Evolutionary conservation across 768 basidiomycete species (phyloP), one percentile per base, ranked within the genome.

Genomic region (Coprinopsis sp.): DNA sequence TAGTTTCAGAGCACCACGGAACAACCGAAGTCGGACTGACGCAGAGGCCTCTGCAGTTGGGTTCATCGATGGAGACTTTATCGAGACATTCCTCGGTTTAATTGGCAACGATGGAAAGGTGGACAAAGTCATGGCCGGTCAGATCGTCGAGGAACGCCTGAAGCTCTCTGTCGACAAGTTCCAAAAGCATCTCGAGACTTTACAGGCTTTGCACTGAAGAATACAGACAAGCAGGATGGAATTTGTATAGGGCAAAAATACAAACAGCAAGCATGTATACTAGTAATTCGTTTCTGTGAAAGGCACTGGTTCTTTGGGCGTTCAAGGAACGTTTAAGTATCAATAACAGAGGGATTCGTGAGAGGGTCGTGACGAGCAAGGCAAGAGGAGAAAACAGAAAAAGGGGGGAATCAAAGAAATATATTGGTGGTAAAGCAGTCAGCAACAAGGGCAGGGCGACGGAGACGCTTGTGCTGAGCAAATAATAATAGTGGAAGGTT

Each of bases 31-130:
- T 6, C 69, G 71, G 19, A 80, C 74, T 39, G 85, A 88, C 54
- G 69, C 74, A 6, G 77, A 83, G 25, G 55, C 63, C 22, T 54
- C 73, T 1, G 74, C 85, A 1, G 74, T 72, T 31, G 91, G 91
- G 13, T 92, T 96, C 72, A 69, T 96, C 23, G 92, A 96, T 51
- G 93, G 92, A 1, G 86, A 90, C 58, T 87, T 92, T 52, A 59
- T 96, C 16, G 88, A 93, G 62, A 65, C 69, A 16, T 81, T 87
- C 61, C 69, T 84, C 43, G 64, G 63, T 14, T 67, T 72, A 38
- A 33, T 67, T 29, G 60, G 56, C 11, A 65, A 73, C 16, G 63
- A 71, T 1, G 57, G 67, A 4, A 62, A 71, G 19, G 64, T 80
- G n/a, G 62, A 73, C 43, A 64, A 71, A 49, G 77, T 88, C 8